Evolutionary conservation across 495 filamentous ascomycete genomes (phyloP).

Genomic region (Xanthoparmelia taractica): DNA sequence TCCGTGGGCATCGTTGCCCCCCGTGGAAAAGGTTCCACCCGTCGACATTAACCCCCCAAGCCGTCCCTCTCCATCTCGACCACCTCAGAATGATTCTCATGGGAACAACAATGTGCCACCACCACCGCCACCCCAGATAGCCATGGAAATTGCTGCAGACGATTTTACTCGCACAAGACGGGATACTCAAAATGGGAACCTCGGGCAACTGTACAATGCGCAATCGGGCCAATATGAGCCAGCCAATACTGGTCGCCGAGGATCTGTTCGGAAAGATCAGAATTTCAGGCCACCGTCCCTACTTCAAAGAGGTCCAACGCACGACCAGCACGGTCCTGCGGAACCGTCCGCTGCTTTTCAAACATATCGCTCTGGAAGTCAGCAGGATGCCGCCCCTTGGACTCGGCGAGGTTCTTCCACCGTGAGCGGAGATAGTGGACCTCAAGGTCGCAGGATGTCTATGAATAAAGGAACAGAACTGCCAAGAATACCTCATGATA

Average conservation of each 20-base stretch:
- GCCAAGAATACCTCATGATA: constrained; percentile 40
- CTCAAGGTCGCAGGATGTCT: constrained; percentile 52
- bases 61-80: constrained; percentile 27
- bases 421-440: constrained; percentile 83
- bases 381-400: constrained; percentile 60
- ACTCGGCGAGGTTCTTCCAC: constrained; percentile 85
- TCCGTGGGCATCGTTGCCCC: constrained; percentile 81
- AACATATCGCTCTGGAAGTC: constrained; percentile 56
- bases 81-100: constrained; percentile 29
- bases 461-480: constrained; percentile 42
- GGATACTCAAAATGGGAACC: constrained; percentile 54
- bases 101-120: constrained; percentile 36
- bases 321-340: constrained; percentile 60
- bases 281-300: constrained; percentile 67
- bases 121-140: constrained; percentile 34
- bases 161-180: constrained; percentile 86
- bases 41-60: constrained; percentile 42
- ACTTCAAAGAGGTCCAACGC: constrained; percentile 59
- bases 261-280: constrained; percentile 57
- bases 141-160: constrained; percentile 87
- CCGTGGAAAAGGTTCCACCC: constrained; percentile 72
- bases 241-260: constrained; percentile 64
- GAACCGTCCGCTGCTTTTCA: constrained; percentile 93
- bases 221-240: constrained; percentile 92
- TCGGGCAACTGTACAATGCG: constrained; percentile 83